phyloP scores from a whole-genome alignment of 2,329 filamentous ascomycete species.

The Hypoxylon sp. region DNA sequence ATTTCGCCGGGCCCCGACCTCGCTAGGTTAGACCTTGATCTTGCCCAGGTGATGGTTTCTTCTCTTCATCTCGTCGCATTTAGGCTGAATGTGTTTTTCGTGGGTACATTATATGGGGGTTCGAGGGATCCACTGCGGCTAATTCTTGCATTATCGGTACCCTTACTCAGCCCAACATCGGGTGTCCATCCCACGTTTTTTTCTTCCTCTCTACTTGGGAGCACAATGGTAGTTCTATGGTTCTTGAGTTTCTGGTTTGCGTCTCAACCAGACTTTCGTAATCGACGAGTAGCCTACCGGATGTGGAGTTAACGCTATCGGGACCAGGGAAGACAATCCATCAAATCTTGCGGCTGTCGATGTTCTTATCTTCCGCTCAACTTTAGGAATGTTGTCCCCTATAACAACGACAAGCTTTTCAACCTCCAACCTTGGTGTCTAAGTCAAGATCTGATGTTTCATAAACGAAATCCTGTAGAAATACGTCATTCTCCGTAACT shows the following conservation, averaged over 20 bases:
- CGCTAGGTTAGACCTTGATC: slow-evolving; percentile 9
- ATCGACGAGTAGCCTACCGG: neutral
- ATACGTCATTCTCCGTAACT: neutral
- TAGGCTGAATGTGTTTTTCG: slow-evolving; percentile 36
- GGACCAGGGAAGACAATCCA: neutral
- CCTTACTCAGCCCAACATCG: slow-evolving; percentile 14
- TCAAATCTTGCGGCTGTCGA: neutral
- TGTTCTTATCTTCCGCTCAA: neutral
- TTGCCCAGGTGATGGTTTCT: too few relatives aligned
- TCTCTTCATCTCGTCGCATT: slow-evolving; percentile 27
- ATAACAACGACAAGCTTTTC: too few relatives aligned
- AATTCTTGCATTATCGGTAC: slow-evolving; percentile 28
- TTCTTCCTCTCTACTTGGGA: neutral
- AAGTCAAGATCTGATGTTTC: neutral
- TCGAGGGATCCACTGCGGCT: slow-evolving; percentile 34
- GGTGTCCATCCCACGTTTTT: slow-evolving; percentile 29
- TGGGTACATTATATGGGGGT: slow-evolving; percentile 25
- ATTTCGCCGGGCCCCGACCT: slow-evolving; percentile 40
- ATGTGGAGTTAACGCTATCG: neutral
- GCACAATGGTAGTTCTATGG: neutral
- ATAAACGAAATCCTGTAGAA: neutral
- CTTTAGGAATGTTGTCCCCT: too few relatives aligned
- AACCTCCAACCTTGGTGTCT: neutral
- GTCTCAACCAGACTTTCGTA: neutral
- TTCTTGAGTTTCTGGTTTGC: neutral